Percentiles rank a stretch among this genome's conserved stretches.
Evolutionary conservation across 23 red algal species (phyloP).

Genomic region (Chondrus crispus): DNA sequence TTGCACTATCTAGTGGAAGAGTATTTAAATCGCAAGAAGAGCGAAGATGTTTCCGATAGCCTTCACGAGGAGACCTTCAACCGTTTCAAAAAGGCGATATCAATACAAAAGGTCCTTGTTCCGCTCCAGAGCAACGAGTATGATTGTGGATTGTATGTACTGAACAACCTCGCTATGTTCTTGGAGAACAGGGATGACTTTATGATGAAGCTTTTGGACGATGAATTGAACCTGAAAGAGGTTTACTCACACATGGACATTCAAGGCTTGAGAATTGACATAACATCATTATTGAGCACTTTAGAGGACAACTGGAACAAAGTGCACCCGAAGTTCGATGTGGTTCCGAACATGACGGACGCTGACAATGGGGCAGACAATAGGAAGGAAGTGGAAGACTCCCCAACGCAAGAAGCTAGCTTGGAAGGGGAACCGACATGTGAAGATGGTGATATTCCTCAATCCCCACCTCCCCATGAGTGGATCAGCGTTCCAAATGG

Average conservation of each 20-base stretch:
- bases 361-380: neutral
- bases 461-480: too few relatives aligned
- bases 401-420: neutral
- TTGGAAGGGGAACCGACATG: neutral
- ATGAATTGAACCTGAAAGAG: conserved; percentile 18
- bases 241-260: conserved; percentile 35
- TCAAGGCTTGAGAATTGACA: neutral
- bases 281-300: conserved; percentile 28
- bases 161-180: conserved; percentile 70
- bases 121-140: conserved; percentile 90
- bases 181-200: conserved; percentile 34
- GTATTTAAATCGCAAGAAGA: conserved; percentile 49
- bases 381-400: neutral
- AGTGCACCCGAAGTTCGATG: neutral
- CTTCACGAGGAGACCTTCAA: neutral
- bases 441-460: too few relatives aligned
- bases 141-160: conserved; percentile 85
- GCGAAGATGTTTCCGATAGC: neutral
- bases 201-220: conserved; percentile 17
- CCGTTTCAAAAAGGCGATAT: conserved; percentile 7
- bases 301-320: conserved; percentile 35
- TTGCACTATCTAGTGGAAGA: conserved; percentile 66
- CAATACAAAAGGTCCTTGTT: conserved; percentile 37
- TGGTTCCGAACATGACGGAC: neutral
- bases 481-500: too few relatives aligned